Evolutionary conservation across 176 grass and related monocot species (phyloP), one percentile per base, ranked within the genome.

Genomic region (Carex parvula): DNA sequence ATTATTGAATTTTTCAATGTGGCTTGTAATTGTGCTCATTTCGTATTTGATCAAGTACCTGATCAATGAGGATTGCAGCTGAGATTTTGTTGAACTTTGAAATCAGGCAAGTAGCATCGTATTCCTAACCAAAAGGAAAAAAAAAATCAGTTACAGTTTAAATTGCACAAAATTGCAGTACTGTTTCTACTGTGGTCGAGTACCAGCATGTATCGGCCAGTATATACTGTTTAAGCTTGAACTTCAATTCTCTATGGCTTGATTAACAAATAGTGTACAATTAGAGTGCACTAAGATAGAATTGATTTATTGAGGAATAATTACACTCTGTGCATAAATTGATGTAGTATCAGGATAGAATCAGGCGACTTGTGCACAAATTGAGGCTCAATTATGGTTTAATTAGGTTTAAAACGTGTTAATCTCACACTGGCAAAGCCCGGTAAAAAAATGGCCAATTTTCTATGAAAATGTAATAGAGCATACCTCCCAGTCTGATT

Each of bases 61-160:
- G 97, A 78, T 99, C 97, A 84, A 99, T 94, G n/a, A 99, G 84
- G 79, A 99, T 96, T 52, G 93, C 62, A 87, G 86, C 78, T 64
- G 90, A 86, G 89, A 99, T 54, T 18, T 74, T 81, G 50, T 67
- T 96, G 88, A 8, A 87, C 68, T 96, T 92, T 84, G 81, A 88
- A 75, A 99, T 64, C 70, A 99, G 84, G 83, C 62, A 81, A 64
- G 97, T 94, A 35, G 97, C 93, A 50, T 95, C 96, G 21, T 92
- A 95, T 79, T 99, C 93, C 93, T 99, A 83, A 41, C 89, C 41
- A 70, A 85, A 65, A 24, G 63, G 18, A 13, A 58, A 82, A 24
- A 67, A 68, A 9, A 33, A 46, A 22, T 42, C 56, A 64, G 55
- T 52, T 57, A 8, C 39, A 66, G 37, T 48, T 85, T 4, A 42